Percentiles rank a stretch among this genome's conserved stretches.
These are phyloP conservation scores for Alternaria longipes DNA, from an alignment of 2,329 filamentous ascomycete genomes.

Conservation along the genomic window DNA sequence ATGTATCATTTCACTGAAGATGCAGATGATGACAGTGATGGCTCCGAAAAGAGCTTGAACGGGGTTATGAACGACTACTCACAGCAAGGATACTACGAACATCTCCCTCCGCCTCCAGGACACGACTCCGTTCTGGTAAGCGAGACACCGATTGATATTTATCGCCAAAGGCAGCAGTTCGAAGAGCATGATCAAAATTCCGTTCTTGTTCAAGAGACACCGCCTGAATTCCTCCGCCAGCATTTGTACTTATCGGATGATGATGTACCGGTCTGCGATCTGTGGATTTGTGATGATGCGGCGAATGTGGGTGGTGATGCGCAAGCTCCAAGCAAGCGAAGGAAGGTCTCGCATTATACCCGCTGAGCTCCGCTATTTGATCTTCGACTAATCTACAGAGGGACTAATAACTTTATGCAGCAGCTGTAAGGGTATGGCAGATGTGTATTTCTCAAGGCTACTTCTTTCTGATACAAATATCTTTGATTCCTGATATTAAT, in stretches of 20 bases:
- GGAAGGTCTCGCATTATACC: background rate
- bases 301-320: background rate
- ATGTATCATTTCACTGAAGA: background rate
- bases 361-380: background rate
- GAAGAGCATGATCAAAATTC: constrained; percentile 2
- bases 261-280: background rate
- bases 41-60: constrained; percentile 10
- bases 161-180: background rate
- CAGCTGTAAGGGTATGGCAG: background rate
- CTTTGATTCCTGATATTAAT: background rate
- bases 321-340: background rate
- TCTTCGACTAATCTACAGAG: constrained; percentile 6
- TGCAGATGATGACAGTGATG: background rate
- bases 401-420: background rate
- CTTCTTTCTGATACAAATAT: background rate
- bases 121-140: constrained; percentile 1
- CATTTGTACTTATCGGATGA: background rate
- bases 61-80: background rate
- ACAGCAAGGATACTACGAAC: constrained; percentile 2
- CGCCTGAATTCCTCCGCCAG: constrained; percentile 4
- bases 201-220: constrained; percentile 18
- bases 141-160: constrained; percentile 6
- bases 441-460: background rate
- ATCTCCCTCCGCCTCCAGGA: background rate
- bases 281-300: background rate